Conservation (phyloP, 768 basidiomycete genomes). For the Hericium alpestre region DNA sequence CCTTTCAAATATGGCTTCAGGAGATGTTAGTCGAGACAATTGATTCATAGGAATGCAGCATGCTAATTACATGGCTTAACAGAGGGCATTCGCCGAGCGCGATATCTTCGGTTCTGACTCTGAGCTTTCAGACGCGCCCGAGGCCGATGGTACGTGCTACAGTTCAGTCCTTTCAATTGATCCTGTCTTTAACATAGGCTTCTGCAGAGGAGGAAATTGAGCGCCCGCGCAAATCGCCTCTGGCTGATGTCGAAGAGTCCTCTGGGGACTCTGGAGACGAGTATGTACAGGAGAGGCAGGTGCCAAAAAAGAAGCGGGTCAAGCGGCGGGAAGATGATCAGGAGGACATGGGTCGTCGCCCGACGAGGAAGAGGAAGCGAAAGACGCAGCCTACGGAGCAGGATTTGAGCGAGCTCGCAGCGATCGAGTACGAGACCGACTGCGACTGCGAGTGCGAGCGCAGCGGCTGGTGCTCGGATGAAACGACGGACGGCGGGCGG, state of each 20-base stretch:
- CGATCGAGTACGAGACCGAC: constrained; percentile 6
- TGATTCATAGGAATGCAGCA: background rate
- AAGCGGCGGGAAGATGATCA: constrained; percentile 13
- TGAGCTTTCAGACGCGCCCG: constrained; percentile 71
- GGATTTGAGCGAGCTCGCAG: constrained; percentile 35
- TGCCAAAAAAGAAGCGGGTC: constrained; percentile 18
- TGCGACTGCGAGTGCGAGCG: constrained; percentile 26
- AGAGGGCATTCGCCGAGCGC: constrained; percentile 33
- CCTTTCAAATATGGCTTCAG: background rate
- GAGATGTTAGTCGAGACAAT: background rate
- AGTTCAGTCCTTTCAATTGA: background rate
- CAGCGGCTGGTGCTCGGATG: constrained; percentile 25
- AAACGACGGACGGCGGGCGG: constrained; percentile 52
- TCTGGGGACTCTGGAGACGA: constrained; percentile 42
- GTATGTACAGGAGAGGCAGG: constrained; percentile 28
- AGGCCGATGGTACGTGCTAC: constrained; percentile 33
- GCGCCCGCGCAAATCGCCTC: constrained; percentile 23
- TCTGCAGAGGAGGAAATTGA: constrained; percentile 30
- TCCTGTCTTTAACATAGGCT: constrained; percentile 1
- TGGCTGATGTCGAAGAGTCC: constrained; percentile 27
- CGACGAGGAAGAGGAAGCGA: constrained; percentile 45
- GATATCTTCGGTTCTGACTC: constrained; percentile 81
- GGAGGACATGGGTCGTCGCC: constrained; percentile 16
- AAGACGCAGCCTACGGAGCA: constrained; percentile 44
- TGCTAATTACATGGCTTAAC: background rate